A percentile compares a stretch with the other conserved stretches of the same genome.
phyloP scores from a whole-genome alignment of 257 asterid genomes.

The Eustoma russellianum region DNA sequence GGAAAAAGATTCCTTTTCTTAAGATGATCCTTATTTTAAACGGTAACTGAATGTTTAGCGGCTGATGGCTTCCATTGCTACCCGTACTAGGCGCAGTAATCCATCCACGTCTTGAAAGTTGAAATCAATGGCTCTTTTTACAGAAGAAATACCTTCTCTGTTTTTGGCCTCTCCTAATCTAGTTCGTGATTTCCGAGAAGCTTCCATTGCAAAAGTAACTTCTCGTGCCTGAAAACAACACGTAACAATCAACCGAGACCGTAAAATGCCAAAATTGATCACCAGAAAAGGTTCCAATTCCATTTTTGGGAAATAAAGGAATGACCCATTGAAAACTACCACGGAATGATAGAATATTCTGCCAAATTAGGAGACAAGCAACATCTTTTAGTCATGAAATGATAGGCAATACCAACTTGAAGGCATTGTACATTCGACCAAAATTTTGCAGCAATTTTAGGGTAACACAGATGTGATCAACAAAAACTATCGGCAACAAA shows the following conservation, averaged over 20 bases:
- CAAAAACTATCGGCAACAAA: too few relatives aligned
- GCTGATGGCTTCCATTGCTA: constrained; percentile 71
- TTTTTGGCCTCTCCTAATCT: constrained; percentile 49
- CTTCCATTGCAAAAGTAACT: constrained; percentile 83
- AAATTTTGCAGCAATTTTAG: too few relatives aligned
- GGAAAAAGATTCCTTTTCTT: constrained; percentile 11
- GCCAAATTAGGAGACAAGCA: too few relatives aligned
- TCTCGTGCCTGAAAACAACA: constrained; percentile 62
- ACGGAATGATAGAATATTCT: too few relatives aligned
- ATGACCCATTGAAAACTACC: too few relatives aligned
- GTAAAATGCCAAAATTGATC: not conserved
- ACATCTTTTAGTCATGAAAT: too few relatives aligned
- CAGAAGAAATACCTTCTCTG: constrained; percentile 48
- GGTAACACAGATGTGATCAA: too few relatives aligned
- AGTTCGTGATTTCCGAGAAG: constrained; percentile 76
- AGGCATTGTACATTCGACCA: too few relatives aligned
- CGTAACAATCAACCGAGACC: not conserved
- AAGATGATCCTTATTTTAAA: constrained; percentile 13
- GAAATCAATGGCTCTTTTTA: constrained; percentile 83
- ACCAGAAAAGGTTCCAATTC: not conserved
- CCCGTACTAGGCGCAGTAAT: constrained; percentile 76
- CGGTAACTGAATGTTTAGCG: constrained; percentile 28
- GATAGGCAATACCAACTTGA: too few relatives aligned
- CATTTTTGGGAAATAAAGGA: not conserved
- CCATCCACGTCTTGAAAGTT: constrained; percentile 82